Evolutionary conservation across 2,329 filamentous ascomycete species (phyloP), one percentile per base, ranked within the genome.

Genomic region (Rhynchosporium secalis): DNA sequence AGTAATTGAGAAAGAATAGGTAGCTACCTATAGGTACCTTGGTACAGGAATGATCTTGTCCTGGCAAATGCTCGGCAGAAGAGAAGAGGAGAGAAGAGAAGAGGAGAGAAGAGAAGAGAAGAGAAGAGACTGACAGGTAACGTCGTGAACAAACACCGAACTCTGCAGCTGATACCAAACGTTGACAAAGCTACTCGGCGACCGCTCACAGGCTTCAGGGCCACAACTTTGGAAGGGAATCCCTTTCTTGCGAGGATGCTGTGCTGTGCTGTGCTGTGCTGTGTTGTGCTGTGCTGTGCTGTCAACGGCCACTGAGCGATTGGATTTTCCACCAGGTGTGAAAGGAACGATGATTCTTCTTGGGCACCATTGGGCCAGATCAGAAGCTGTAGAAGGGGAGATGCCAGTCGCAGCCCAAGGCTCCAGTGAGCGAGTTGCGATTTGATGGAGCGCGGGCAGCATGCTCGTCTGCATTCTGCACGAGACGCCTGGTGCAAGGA

Each of bases 311-410:
- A 43, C 54, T 28, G 36, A 49, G 55, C 52, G 46, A 56, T 51
- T 51, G 49, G 43, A 58, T 26, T 40, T 45, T 41, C 33, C 3
- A 56, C 31, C 20, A 20, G 20, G 20, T 20, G 20, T 20, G 20
- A 20, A 20, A 20, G 20, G 20, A 20, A 20, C 20, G 1, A 20
- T 20, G 20, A 20, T 20, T 20, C 20, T 20, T 54, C 26, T 65
- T 60, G 60, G 64, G 64, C 61, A 65, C 49, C 58, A 65, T 61
- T 65, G 61, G 64, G 64, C 58, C n/a, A 49, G 33, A 10, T 28
- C 28, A 36, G 38, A 15, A 26, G 38, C 31, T 28, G 36, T 33
- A 51, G 38, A 47, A 31, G 48, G 57, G 48, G 51, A 20, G 60
- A 62, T 45, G 46, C 46, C 38, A 47, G 40, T 48, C 55, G 52